phyloP scores from a whole-genome alignment of 345 rosid genomes.

The Cardiospermum halicacabum region DNA sequence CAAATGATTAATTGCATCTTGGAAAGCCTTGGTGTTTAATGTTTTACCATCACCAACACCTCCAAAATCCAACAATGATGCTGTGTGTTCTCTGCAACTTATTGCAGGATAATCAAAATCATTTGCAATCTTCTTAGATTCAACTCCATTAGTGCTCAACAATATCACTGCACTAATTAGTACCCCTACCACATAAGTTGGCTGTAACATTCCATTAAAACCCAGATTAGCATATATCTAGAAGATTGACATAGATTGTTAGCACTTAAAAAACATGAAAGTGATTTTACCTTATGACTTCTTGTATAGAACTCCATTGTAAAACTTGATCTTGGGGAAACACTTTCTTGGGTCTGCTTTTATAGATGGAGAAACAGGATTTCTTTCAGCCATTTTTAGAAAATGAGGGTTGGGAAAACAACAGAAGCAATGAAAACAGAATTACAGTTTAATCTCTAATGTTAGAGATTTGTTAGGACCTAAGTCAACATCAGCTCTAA shows the following conservation, averaged over 20 bases:
- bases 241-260: too few relatives aligned
- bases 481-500: too few relatives aligned
- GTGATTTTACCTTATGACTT: slow-evolving; percentile 14
- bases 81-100: slow-evolving; percentile 67
- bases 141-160: slow-evolving; percentile 27
- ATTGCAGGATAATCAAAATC: slow-evolving; percentile 43
- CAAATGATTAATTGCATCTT: slow-evolving; percentile 53
- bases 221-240: too few relatives aligned
- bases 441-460: too few relatives aligned
- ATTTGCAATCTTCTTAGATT: slow-evolving; percentile 24
- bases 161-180: slow-evolving; percentile 19
- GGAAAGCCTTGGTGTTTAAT: slow-evolving; percentile 67
- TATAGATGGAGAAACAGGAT: too few relatives aligned
- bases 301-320: slow-evolving; percentile 19
- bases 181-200: slow-evolving; percentile 7
- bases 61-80: slow-evolving; percentile 71
- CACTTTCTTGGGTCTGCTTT: too few relatives aligned
- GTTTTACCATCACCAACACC: slow-evolving; percentile 83
- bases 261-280: too few relatives aligned
- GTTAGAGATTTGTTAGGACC: too few relatives aligned
- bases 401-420: too few relatives aligned
- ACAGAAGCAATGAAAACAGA: too few relatives aligned
- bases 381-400: too few relatives aligned
- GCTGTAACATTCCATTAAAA: slow-evolving; percentile 25
- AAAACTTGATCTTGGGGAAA: too few relatives aligned